Evolutionary conservation across 2,329 filamentous ascomycete genomes (phyloP).

Genomic region (Zymoseptoria pseudotritici): DNA sequence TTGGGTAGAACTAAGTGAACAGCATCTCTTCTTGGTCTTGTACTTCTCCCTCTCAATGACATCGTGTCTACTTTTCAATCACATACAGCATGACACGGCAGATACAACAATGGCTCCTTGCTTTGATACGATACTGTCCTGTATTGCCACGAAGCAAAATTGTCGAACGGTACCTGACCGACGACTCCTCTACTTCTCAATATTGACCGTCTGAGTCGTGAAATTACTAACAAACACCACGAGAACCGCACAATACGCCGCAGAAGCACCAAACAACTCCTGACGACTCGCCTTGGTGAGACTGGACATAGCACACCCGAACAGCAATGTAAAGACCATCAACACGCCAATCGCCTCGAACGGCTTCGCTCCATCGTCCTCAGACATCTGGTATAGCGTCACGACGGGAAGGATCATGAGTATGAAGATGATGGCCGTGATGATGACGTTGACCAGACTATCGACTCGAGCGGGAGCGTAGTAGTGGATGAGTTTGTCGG

Average conservation of each 20-base stretch:
- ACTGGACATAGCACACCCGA: slow-evolving; percentile 18
- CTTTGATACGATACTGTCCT: neutral
- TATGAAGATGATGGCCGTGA: slow-evolving; percentile 38
- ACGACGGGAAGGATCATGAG: slow-evolving; percentile 36
- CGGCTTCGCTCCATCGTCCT: slow-evolving; percentile 24
- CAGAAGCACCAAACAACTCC: slow-evolving; percentile 22
- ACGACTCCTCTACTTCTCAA: neutral
- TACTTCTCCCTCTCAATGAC: neutral
- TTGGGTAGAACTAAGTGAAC: neutral
- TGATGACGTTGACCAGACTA: slow-evolving; percentile 35
- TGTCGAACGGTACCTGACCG: neutral
- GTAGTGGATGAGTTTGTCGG: slow-evolving; percentile 28
- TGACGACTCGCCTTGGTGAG: slow-evolving; percentile 19
- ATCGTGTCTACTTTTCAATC: neutral
- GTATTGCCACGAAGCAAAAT: neutral
- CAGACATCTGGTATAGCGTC: slow-evolving; percentile 34
- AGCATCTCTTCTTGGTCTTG: neutral
- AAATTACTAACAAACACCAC: slow-evolving; percentile 25
- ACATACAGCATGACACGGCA: neutral
- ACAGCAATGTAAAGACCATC: slow-evolving; percentile 34
- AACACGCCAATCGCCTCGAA: slow-evolving; percentile 34
- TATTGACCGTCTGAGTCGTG: slow-evolving; percentile 2
- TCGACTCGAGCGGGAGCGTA: slow-evolving; percentile 34
- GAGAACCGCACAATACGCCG: slow-evolving; percentile 21
- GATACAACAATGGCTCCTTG: neutral